phyloP scores from a whole-genome alignment of 2,329 filamentous ascomycete species.

The Exophiala bonariae region DNA sequence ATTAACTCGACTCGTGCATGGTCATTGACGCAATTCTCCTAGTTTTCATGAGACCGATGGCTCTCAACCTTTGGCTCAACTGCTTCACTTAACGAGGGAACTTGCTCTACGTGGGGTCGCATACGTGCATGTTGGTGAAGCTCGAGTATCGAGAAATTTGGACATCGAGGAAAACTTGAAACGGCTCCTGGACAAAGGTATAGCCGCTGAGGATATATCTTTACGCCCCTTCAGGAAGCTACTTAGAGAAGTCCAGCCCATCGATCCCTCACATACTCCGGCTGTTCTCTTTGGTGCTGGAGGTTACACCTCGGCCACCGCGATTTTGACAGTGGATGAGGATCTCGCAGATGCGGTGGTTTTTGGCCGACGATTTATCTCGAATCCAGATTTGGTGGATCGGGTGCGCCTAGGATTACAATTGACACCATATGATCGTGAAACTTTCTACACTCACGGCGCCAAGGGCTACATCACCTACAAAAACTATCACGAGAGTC shows the following conservation, averaged over 20 bases:
- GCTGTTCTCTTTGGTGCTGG: slow-evolving; percentile 5
- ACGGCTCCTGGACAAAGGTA: neutral
- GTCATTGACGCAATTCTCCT: no score
- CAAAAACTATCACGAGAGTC: neutral
- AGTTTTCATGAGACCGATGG: slow-evolving; percentile 56
- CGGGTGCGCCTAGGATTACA: slow-evolving; percentile 29
- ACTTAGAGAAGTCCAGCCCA: neutral
- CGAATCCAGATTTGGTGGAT: slow-evolving; percentile 50
- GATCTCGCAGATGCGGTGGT: slow-evolving; percentile 47
- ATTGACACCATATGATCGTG: neutral
- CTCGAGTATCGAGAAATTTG: neutral
- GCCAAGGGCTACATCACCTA: slow-evolving; percentile 1
- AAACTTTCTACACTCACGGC: slow-evolving; percentile 9
- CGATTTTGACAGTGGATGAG: neutral
- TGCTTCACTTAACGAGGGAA: slow-evolving; percentile 44
- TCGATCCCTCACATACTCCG: neutral
- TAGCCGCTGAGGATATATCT: neutral
- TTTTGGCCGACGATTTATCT: slow-evolving; percentile 49
- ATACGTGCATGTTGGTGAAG: slow-evolving; percentile 1
- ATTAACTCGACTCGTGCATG: no score
- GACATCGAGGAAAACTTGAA: neutral
- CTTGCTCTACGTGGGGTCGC: neutral
- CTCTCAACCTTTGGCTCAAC: slow-evolving; percentile 44
- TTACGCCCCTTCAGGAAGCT: neutral
- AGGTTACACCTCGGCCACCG: slow-evolving; percentile 34